Percentiles rank a stretch among this genome's conserved stretches.
Evolutionary conservation across 805 yeast species (phyloP).

Genomic region (Teunomyces tritomae): DNA sequence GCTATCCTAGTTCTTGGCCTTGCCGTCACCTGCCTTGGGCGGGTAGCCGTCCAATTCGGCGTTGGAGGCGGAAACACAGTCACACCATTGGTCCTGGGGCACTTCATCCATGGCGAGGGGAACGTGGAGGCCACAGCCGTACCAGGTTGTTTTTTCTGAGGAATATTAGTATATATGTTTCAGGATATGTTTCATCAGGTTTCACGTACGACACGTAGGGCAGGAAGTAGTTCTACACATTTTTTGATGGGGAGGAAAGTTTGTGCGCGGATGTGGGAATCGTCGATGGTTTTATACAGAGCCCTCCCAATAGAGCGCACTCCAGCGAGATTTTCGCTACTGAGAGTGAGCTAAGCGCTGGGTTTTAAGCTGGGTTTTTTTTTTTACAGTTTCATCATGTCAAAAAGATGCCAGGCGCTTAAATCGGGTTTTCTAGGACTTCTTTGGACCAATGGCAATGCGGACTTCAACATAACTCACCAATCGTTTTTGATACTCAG

Average conservation of each 20-base stretch:
- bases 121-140: slow-evolving; percentile 46
- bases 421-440: too few relatives aligned
- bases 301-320: too few relatives aligned
- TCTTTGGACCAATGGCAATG: slow-evolving; percentile 14
- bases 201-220: slow-evolving; percentile 24
- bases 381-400: too few relatives aligned
- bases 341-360: too few relatives aligned
- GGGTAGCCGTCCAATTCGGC: slow-evolving; percentile 31
- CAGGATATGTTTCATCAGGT: too few relatives aligned
- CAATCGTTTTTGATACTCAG: slow-evolving; percentile 39
- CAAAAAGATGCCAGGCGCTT: slow-evolving; percentile 17
- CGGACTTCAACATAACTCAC: slow-evolving; percentile 48
- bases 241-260: background rate
- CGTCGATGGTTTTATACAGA: background rate
- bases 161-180: background rate
- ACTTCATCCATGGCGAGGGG: slow-evolving; percentile 37
- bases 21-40: slow-evolving; percentile 35
- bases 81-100: slow-evolving; percentile 37
- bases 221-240: slow-evolving; percentile 40
- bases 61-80: slow-evolving; percentile 26
- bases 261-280: background rate
- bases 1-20: slow-evolving; percentile 6
- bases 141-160: slow-evolving; percentile 30
- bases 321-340: too few relatives aligned
- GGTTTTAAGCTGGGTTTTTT: too few relatives aligned